Evolutionary conservation across 2,329 filamentous ascomycete species (phyloP), one percentile per base, ranked within the genome.

Genomic region (Exophiala aquamarina): DNA sequence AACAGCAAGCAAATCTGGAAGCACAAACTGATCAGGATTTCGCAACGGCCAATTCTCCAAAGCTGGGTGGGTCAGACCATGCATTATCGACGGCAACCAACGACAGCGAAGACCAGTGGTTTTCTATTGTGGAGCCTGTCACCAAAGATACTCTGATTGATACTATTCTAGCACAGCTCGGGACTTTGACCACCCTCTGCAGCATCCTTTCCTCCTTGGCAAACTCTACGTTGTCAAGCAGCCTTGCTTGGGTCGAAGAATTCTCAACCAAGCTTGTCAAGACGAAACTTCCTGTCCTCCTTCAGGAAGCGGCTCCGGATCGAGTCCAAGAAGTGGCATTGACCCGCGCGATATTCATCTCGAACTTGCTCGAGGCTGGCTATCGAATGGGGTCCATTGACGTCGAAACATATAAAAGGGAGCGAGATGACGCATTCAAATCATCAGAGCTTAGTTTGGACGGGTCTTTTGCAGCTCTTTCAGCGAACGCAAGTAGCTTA

Each of bases 131-230:
- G 44, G 82, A 85, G 54, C 81, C 84, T 0, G 70, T 87, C 19
- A 85, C 83, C 2, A 76, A 79, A 19, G 73, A 76, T 38, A 81
- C 81, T 1, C 74, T 89, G 5, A 69, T 88, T 1, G 86, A 89
- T 51, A 88, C 84, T 0, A 74, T 82, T 11, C 71, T 86, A 23
- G 82, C 84, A 3, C 81, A 84, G 53, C 64, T 88, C 41, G 80
- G 70, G 56, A 77, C 67, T 38, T 74, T 73, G 61, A 79, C 69
- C 48, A 76, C 66, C 32, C 70, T 76, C 43, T 79, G 74, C 60
- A 72, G 72, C 52, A 63, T 79, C 29, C 63, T 71, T 57, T 74
- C 56, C 47, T 49, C 51, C 21, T 41, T 48, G 11, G 28, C 46
- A 18, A 19, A 33, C n/a, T 75, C 59, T 41, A 70, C 63, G 59